These are phyloP conservation scores for Ceratorhiza oryzae-sativae DNA, from an alignment of 1,284 basidiomycete genomes.

Conservation along the genomic window DNA sequence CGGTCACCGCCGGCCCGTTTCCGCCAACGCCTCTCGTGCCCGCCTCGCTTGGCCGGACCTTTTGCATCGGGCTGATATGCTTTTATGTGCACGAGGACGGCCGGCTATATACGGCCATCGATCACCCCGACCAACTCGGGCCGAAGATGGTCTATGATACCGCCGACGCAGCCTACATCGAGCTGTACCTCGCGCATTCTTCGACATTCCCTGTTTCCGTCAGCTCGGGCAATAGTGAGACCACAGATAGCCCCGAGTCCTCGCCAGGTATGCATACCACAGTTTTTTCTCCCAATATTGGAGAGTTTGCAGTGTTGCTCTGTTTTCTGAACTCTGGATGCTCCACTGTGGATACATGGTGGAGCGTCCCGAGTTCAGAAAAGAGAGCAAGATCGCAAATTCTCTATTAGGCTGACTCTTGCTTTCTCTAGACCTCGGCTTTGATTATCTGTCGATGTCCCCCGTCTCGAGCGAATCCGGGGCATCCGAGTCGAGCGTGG, in stretches of 20 bases:
- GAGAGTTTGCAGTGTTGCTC: too few species aligned
- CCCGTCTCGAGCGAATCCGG: background rate
- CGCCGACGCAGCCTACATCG: background rate
- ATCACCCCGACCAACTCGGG: background rate
- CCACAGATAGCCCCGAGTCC: too few species aligned
- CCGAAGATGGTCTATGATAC: background rate
- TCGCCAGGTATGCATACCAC: too few species aligned
- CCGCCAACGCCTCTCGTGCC: background rate
- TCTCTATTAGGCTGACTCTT: too few species aligned
- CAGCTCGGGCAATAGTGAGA: too few species aligned
- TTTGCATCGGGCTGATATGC: background rate
- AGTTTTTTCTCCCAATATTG: too few species aligned
- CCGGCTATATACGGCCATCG: background rate
- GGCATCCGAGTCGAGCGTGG: background rate
- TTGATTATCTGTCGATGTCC: background rate
- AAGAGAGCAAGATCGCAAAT: too few species aligned
- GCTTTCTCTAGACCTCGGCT: too few species aligned
- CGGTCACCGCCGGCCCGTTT: background rate
- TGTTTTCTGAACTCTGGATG: too few species aligned
- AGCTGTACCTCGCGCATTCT: background rate
- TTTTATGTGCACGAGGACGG: background rate
- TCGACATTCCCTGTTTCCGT: too few species aligned
- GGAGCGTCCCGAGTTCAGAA: too few species aligned
- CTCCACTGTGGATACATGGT: too few species aligned
- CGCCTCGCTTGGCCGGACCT: background rate